Evolutionary conservation across 495 filamentous ascomycete species (phyloP).

Genomic region (Apodospora peruviana): DNA sequence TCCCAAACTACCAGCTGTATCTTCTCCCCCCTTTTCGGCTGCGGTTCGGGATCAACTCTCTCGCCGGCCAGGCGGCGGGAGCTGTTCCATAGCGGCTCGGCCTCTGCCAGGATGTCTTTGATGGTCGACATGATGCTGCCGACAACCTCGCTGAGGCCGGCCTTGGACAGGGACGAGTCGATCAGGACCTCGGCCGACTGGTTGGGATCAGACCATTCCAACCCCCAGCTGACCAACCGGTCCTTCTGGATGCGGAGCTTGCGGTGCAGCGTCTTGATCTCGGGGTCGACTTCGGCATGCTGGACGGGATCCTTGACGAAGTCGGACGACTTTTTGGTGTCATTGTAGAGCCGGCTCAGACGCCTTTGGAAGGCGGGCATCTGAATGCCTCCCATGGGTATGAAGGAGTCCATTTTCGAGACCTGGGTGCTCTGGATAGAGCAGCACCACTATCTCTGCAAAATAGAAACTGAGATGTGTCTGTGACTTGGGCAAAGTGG

Average conservation of each 20-base stretch:
- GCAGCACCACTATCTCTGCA: neutral
- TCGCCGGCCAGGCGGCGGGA: constrained; percentile 40
- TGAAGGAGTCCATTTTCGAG: constrained; percentile 41
- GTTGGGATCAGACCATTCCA: constrained; percentile 77
- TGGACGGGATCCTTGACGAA: constrained; percentile 69
- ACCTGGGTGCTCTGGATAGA: neutral
- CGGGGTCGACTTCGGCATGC: constrained; percentile 47
- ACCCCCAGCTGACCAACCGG: constrained; percentile 78
- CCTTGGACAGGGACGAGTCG: constrained; percentile 76
- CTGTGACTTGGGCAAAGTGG: neutral
- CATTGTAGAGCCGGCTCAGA: constrained; percentile 83
- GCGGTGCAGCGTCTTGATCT: constrained; percentile 50
- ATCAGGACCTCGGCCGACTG: constrained; percentile 61
- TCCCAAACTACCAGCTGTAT: constrained; percentile 49
- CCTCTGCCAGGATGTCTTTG: constrained; percentile 79
- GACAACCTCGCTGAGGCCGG: constrained; percentile 81
- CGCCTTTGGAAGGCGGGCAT: constrained; percentile 56
- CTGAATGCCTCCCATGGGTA: constrained; percentile 40
- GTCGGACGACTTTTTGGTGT: constrained; percentile 85
- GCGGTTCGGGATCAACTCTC: constrained; percentile 29
- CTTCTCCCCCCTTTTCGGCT: constrained; percentile 37
- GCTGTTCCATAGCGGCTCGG: constrained; percentile 67
- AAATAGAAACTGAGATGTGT: neutral
- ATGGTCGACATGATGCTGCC: constrained; percentile 86
- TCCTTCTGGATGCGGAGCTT: constrained; percentile 63